Base-by-base conservation (phyloP, 2,329 filamentous ascomycete genomes). In the Trichoderma sp. region DNA sequence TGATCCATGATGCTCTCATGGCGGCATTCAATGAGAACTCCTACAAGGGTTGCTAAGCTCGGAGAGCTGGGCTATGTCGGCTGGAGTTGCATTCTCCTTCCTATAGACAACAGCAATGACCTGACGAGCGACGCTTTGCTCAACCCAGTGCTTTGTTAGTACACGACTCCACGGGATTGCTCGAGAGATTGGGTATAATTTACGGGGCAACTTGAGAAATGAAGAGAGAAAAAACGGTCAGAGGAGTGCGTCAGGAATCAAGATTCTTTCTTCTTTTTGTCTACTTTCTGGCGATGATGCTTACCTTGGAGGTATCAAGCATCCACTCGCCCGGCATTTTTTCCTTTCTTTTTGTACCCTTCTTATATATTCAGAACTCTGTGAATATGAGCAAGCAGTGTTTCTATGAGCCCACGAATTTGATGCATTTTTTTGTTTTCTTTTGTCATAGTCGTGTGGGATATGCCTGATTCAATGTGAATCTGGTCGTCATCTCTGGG, bases 61-160 rank as follows among this genome's bases (percentile, higher is more conserved):
- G 5, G 34, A 4, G 34, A 39, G 34, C 34, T 39, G 34, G 30
- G 34, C 34, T 39, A 39, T 14, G 3, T 39, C 30, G 50, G 41
- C 43, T 62, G 64, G 50, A 47, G 51, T 62, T 61, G 50, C 50
- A 56, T 52, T 62, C 48, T 54, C 50, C 34, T 56, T 41, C 48
- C 58, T 62, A 65, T 65, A 62, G 64, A 65, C 48, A 21, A 43
- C 19, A 45, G 64, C 50, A 34, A 47, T 60, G 45, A 44, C 41
- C 41, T 47, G 14, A 19, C 24, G 64, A 24, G 60, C 48, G 34
- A 30, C 54, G 50, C 34, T 39, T 47, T 64, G 64, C 58, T 55
- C 39, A 61, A 61, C 51, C 51, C 39, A 51, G 48, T 39, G 44
- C 57, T 52, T 59, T 54, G 44, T 39, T 39, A 34, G 50, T 47